Base-by-base conservation (phyloP, 225 moss, liverwort and hornwort species). In the Polytrichum commune region DNA sequence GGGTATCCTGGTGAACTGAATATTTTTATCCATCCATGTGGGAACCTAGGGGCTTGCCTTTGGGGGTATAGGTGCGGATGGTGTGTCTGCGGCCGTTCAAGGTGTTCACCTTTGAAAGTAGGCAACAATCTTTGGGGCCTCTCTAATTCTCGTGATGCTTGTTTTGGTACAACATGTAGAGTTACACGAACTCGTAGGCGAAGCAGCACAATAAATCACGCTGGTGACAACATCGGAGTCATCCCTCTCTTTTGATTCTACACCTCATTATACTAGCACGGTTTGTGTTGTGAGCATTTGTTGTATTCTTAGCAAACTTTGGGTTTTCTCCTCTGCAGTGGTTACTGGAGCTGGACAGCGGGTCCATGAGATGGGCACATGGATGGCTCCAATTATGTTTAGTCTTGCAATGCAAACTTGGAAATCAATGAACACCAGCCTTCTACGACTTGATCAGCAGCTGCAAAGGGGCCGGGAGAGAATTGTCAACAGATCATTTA, bases 341-440 rank as follows among this genome's bases (percentile, higher is more conserved):
- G 72, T 87, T 7, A 78, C 81, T 53, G 81, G 83, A 71, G 78
- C 76, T 53, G 86, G 83, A 64, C 78, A 81, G 27, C 29, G 60
- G 27, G 86, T 83, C 18, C 28, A 71, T 53, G 73, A 78, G n/a
- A 54, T 81, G 20, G 74, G 70, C 33, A 5, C 74, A 66, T 27
- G 74, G 29, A 13, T 83, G 66, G 74, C 24, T 28, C 86, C 86
- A 5, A 18, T 69, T 18, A 19, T 81, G 16, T 65, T 55, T 19
- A 71, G 69, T 8, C 25, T 83, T 5, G 83, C 69, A 24, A 30
- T 18, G 67, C 74, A 69, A 69, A 69, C 73, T 18, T 83, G 78
- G 78, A 70, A 81, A 7, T 78, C 66, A 54, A 24, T 87, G 74
- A 65, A 54, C 63, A 66, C 69, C 55, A 70, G 71, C n/a, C 64